Evolutionary conservation across 1,284 basidiomycete species (phyloP).

Genomic region (Stygiomarasmius scandens): DNA sequence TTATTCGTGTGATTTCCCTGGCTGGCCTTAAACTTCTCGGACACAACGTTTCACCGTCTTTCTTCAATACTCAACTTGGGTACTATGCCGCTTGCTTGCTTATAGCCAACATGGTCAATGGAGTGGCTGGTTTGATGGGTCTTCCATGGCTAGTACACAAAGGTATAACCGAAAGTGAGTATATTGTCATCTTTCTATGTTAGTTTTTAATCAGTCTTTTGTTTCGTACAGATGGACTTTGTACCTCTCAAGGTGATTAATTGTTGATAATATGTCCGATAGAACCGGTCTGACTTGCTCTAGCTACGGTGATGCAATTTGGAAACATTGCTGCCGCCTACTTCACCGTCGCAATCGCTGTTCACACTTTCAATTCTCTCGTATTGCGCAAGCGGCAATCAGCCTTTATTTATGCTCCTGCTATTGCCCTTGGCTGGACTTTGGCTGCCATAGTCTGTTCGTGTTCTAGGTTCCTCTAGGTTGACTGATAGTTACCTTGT

Average conservation of each 20-base stretch:
- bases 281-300: neutral
- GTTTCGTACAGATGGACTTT: conserved; percentile 34
- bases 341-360: conserved; percentile 64
- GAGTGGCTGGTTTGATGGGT: conserved; percentile 54
- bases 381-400: conserved; percentile 59
- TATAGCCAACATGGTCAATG: conserved; percentile 56
- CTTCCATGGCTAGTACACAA: conserved; percentile 45
- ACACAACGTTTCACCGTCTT: conserved; percentile 38
- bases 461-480: conserved; percentile 4
- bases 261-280: neutral
- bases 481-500: conserved; percentile 4
- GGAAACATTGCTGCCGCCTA: conserved; percentile 64
- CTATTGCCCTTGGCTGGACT: conserved; percentile 57
- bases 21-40: conserved; percentile 33
- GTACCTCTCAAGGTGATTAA: conserved; percentile 58
- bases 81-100: conserved; percentile 66
- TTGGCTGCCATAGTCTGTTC: conserved; percentile 51
- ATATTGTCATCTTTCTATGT: conserved; percentile 1
- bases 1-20: conserved; percentile 46
- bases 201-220: neutral
- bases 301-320: conserved; percentile 60
- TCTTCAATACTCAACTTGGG: conserved; percentile 73
- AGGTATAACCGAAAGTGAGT: conserved; percentile 53
- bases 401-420: conserved; percentile 43
- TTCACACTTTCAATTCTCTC: conserved; percentile 71